Evolutionary conservation across 164 flowering plant species (phyloP), one percentile per base, ranked within the genome.

Genomic region (Sedum album): DNA sequence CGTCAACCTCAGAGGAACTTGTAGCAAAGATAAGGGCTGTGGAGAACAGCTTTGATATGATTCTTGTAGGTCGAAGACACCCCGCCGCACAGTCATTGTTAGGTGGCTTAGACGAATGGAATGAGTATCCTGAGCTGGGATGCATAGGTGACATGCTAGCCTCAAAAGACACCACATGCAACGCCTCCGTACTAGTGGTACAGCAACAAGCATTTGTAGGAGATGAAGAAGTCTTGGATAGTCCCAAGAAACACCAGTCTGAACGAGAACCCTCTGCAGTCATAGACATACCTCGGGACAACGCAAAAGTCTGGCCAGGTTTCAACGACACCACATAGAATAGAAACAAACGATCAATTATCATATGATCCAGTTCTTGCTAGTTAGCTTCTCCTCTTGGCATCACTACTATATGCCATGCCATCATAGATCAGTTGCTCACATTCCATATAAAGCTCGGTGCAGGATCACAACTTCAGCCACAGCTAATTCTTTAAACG

Each of bases 91-190:
- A 13, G 18, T 1, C 15, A 26, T 28, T 28, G 62, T 28, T 57
- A 28, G 31, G 18, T 30, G 62, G 62, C 62, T 28, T 57, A 57
- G 18, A 57, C 7, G 62, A 57, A 57, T 57, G 62, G 62, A 57
- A 57, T 15, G 62, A 57, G 62, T 28, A 57, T 15, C 62, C 62
- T 15, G 62, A 57, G 62, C 62, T 57, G 17, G 62, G 62, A 28
- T 57, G 20, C 62, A 57, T 57, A 10, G 62, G 62, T 13, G 62
- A 57, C 62, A 57, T 57, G 62, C 33, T 57, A 6, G 62, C 62
- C 33, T 57, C 62, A 4, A 57, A 11, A 26, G 62, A 57, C 62
- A 57, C 62, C 18, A 11, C 62, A 1, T 57, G 62, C 62, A 11
- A 30, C 3, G 62, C 62, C 20, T 57, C 62, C 20, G 31, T 57